Evolutionary conservation across 2,329 filamentous ascomycete species (phyloP), one percentile per base, ranked within the genome.

Genomic region (Aspergillus uvarum): DNA sequence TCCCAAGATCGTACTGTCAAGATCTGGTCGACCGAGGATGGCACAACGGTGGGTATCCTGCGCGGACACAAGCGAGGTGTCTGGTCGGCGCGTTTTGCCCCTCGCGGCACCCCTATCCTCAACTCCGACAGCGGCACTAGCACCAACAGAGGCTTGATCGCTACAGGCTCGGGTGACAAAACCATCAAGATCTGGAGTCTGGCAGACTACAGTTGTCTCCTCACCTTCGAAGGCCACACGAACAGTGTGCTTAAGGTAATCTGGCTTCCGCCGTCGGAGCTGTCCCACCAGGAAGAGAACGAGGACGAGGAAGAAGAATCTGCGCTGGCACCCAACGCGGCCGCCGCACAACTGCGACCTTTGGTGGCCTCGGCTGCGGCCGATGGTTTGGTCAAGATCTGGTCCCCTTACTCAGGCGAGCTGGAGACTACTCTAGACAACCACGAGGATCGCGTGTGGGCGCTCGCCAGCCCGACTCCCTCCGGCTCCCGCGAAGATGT

Each of bases 1-100:
- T 98, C 94, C 5, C 95, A 99, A 77, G 95, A 99, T 74, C 91
- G 92, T 66, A 96, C 92, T 0, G 92, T 98, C 66, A 99, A 98
- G 79, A 95, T 99, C 60, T 99, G 94, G 90, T 95, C 93, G 7
- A 83, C 89, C 6, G 89, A 93, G 66, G 91, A 95, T 72, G 93
- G 96, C 21, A 92, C 97, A 69, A 90, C 93, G 0, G 87, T 95
- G 64, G 96, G 95, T 65, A 92, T 99, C 32, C 84, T 99, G 19
- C 87, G 91, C 57, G 96, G 96, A 1, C 96, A 99, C 76, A 91
- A 91, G 72, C 87, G 95, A 74, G 95, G 96, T 74, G 94, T 99
- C 11, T 99, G 95, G 95, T 92, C 92, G 2, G 91, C 97, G 47
- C 88, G 89, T 57, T 99, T 99, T 74, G 90, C 92, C 5, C 93